Evolutionary conservation across 805 yeast genomes (phyloP), one percentile per base, ranked within the genome.

Genomic region (Metschnikowia baotianmanensis): DNA sequence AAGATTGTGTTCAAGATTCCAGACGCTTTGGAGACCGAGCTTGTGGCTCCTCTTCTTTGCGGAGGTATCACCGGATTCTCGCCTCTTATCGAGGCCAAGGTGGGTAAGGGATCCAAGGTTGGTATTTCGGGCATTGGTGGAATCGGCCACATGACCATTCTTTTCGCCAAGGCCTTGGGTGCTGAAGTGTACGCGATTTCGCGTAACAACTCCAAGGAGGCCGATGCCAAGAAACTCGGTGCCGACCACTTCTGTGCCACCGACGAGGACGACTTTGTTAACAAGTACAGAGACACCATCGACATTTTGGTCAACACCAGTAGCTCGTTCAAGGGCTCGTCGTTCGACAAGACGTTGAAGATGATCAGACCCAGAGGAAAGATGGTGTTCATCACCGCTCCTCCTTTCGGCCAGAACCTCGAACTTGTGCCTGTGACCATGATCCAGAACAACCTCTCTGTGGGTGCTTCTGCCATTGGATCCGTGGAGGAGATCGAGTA

Each of bases 71-170:
- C 56, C 4, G 52, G 49, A 1, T 51, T 48, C 34, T 44, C 53
- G 9, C 56, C 56, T 7, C 50, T 52, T 11, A 26, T 44, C 26
- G 46, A 50, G 34, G 45, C 50, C 30, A 47, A 45, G 25, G 52
- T 41, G 7, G 46, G 46, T 15, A 41, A 40, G 32, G 55, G 55
- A 23, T 66, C 67, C 31, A 71, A 63, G 32, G 82, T 81, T 37
- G 86, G 82, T 32, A 62, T 80, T 41, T 71, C 76, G 41, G 86
- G 85, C 39, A 70, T 81, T 45, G 86, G 86, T 37, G 86, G 86
- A 25, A 69, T 81, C 41, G 86, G 86, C 36, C 82, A 78, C 65
- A 69, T 78, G 69, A 82, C 74, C n/a, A 58, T 81, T 40, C 69
- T 72, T 56, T 76, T 76, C 48, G 81, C 85, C 31, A 67, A 67